phyloP scores from a whole-genome alignment of 1,139 yeast species.

The Sugiyamaella neomexicana region DNA sequence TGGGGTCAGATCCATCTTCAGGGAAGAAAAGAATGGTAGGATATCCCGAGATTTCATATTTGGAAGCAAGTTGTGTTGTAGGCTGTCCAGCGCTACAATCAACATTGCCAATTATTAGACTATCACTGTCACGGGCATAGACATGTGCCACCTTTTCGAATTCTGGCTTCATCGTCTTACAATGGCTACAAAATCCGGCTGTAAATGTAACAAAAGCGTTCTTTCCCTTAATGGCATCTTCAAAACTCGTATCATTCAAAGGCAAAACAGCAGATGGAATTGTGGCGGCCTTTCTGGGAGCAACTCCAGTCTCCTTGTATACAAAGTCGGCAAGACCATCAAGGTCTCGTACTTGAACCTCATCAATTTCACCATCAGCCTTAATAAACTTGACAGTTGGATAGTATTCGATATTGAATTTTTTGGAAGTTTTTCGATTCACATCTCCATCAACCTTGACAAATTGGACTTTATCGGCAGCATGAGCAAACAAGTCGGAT shows the following conservation, averaged over 20 bases:
- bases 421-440: slow-evolving; percentile 54
- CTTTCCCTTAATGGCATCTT: slow-evolving; percentile 31
- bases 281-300: slow-evolving; percentile 32
- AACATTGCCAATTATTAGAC: slow-evolving; percentile 51
- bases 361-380: slow-evolving; percentile 38
- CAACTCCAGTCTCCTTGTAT: slow-evolving; percentile 49
- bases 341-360: slow-evolving; percentile 44
- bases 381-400: slow-evolving; percentile 64
- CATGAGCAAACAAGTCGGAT: slow-evolving; percentile 50
- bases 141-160: slow-evolving; percentile 59
- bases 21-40: slow-evolving; percentile 58
- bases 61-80: slow-evolving; percentile 46
- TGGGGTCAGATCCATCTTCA: slow-evolving; percentile 43
- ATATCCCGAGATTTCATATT: slow-evolving; percentile 48
- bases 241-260: slow-evolving; percentile 38
- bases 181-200: slow-evolving; percentile 81
- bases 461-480: slow-evolving; percentile 48
- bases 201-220: slow-evolving; percentile 49
- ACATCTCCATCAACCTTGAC: slow-evolving; percentile 67
- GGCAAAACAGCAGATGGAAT: slow-evolving; percentile 41
- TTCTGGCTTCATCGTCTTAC: slow-evolving; percentile 64
- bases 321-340: slow-evolving; percentile 49
- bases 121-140: slow-evolving; percentile 47
- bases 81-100: slow-evolving; percentile 51
- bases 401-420: slow-evolving; percentile 59